Evolutionary conservation across 805 yeast species (phyloP).

Genomic region (Sporopachydermia lactativora): DNA sequence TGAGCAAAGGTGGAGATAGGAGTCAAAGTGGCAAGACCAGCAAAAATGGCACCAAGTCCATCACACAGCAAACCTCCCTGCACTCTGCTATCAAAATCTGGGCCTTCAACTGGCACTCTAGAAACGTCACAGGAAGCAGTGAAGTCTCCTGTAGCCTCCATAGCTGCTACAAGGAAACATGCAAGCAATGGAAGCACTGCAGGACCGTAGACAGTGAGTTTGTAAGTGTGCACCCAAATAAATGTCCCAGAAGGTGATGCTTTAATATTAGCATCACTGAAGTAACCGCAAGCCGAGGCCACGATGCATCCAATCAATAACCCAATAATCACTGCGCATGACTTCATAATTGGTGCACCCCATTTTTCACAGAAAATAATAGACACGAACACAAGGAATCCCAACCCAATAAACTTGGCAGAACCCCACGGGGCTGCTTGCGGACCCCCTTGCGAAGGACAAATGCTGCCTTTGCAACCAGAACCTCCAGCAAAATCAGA

Average conservation of each 20-base stretch:
- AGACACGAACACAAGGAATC: slow-evolving; percentile 25
- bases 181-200: slow-evolving; percentile 28
- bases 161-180: slow-evolving; percentile 28
- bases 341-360: slow-evolving; percentile 32
- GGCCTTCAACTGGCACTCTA: slow-evolving; percentile 31
- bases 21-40: slow-evolving; percentile 24
- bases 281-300: slow-evolving; percentile 33
- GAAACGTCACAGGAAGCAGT: slow-evolving; percentile 34
- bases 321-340: slow-evolving; percentile 32
- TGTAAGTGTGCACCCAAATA: slow-evolving; percentile 13
- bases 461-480: slow-evolving; percentile 18
- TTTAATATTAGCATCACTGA: slow-evolving; percentile 15
- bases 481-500: slow-evolving; percentile 32
- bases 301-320: slow-evolving; percentile 30
- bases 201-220: slow-evolving; percentile 27
- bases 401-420: slow-evolving; percentile 28
- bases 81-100: slow-evolving; percentile 27
- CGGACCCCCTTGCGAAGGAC: slow-evolving; percentile 16
- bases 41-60: slow-evolving; percentile 26
- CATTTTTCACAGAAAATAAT: slow-evolving; percentile 27
- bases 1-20: slow-evolving; percentile 27
- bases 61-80: slow-evolving; percentile 33
- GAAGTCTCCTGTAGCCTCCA: slow-evolving; percentile 34
- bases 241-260: slow-evolving; percentile 27
- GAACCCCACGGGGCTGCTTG: slow-evolving; percentile 28